Evolutionary conservation across 2,329 filamentous ascomycete genomes (phyloP), one percentile per base, ranked within the genome.

Genomic region (Sarocladium strictum): DNA sequence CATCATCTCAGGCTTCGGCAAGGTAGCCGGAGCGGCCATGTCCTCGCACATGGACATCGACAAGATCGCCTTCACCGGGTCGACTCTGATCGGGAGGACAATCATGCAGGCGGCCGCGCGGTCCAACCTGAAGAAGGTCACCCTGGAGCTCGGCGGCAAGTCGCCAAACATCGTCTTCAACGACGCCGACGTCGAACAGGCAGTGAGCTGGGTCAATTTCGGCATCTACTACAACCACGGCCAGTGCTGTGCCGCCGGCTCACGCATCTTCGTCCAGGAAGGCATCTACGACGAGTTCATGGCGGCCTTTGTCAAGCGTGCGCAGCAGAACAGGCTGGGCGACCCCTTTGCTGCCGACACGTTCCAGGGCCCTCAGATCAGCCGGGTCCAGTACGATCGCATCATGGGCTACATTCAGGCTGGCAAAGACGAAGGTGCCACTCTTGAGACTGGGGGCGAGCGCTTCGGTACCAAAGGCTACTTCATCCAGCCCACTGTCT

Each of bases 11-110:
- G 88, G 87, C 1, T 77, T 84, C 60, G 87, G 87, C 15, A 73
- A 76, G 49, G n/a, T n/a, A n/a, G 81, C 85, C 1, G 88, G 88
- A 14, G 76, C 80, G 9, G 80, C 84, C 2, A 74, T 91, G 11
- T 81, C 84, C 2, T 72, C 77, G 43, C 88, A 92, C 68, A 74
- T 82, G 54, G 78, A 79, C 50, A 79, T 92, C 43, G 82, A 87
- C 61, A 89, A 88, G 66, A 75, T 92, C 54, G 84, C 84, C 3
- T 92, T 92, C 63, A 92, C 88, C 0, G 88, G 88, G 37, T 86
- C 81, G 12, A 87, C 84, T 3, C 74, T 74, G 3, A 89, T 87
- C 0, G 88, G 85, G 2, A 79, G 81, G 54, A 75, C 84, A 58
- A 88, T 91, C 58, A 88, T 89, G 80, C 86, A 86, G 62, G 77